Evolutionary conservation across 805 yeast species (phyloP), one percentile per base, ranked within the genome.

Genomic region (Vanderwaltozyma verrucispora): DNA sequence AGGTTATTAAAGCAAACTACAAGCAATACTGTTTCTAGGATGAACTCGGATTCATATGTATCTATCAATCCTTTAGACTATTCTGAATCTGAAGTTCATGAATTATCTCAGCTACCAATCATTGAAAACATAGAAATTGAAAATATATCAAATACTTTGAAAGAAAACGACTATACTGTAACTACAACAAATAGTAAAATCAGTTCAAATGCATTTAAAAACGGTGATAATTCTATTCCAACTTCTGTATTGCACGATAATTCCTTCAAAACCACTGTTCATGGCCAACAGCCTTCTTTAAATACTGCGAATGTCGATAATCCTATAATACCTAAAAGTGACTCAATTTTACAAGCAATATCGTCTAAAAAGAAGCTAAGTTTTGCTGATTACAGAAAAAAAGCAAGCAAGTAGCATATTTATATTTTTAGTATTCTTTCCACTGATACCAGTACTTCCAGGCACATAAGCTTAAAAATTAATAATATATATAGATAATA

Each of bases 351-450:
- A 7, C 28, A 36, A 2, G 39, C 41, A 14, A 32, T 18, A 18
- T 30, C 36, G 17, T 32, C 31, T 2, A 60, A 59, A 37, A 60
- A 60, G 40, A 60, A 60, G 31, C 38, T 60, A 33, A 54, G 60
- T 35, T 59, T 60, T 44, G 64, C 64, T n/a, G 64, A 60, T 37
- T 60, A 60, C 34, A 54, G 56, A 38, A 59, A 56, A 39, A 57
- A 58, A 37, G 49, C 35, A 25, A 39, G 37, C 17, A 43, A 47
- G 37, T 46, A 36, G 32, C 6, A 11, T 14, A 27, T 9, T 27
- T 21, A 21, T 21, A 21, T 21, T 7, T 24, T 11, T 8, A 8
- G 11, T 24, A 24, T 10, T 8, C 11, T 8, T 24, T 14, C 18
- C n/a, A 13, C 23, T 27, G n/a, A 29, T 27, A 14, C 5, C n/a